Evolutionary conservation across 106 monocot species (phyloP), one percentile per base, ranked within the genome.

Genomic region (Apostasia ramifera): DNA sequence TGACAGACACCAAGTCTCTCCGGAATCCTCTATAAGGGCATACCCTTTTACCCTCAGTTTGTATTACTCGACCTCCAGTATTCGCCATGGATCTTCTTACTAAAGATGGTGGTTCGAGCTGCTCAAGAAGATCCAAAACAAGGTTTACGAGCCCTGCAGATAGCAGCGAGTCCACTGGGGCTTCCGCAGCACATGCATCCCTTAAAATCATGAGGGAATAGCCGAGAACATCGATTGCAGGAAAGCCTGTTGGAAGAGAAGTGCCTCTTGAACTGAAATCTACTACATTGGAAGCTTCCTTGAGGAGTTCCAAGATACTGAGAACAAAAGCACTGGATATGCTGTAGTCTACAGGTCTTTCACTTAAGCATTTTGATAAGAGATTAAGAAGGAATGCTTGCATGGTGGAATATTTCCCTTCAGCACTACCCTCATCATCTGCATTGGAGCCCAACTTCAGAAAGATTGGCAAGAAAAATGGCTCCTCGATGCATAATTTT

Each of bases 11-110:
- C 12, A 97, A n/a, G 74, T 97, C 97, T 70, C 87, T 84, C 70
- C 92, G 72, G 40, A 79, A 97, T 40, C 97, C 92, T 70, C 66
- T 81, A 71, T 97, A 97, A 55, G 82, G 89, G 68, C 92, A 92
- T 39, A 85, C 73, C 61, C 81, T 84, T 44, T 43, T 3, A 39
- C 54, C 38, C 1, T 40, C 6, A 12, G 59, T 12, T 8, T 52
- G 26, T 2, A 51, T 4, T 44, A 8, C 59, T 10, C 55, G 9
- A 40, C 57, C 53, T 2, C 26, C 51, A 40, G 46, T 71, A 44
- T 52, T 41, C 38, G 7, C 47, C 38, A 81, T 63, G 8, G 82
- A 73, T 77, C 76, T 92, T 73, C 79, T 84, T 48, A 92, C 62
- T 7, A 72, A 82, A 39, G 77, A 57, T 2, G 95, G 92, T 3